Evolutionary conservation across 2,329 filamentous ascomycete species (phyloP), one percentile per base, ranked within the genome.

Genomic region (Rhinocladiella mackenziei): DNA sequence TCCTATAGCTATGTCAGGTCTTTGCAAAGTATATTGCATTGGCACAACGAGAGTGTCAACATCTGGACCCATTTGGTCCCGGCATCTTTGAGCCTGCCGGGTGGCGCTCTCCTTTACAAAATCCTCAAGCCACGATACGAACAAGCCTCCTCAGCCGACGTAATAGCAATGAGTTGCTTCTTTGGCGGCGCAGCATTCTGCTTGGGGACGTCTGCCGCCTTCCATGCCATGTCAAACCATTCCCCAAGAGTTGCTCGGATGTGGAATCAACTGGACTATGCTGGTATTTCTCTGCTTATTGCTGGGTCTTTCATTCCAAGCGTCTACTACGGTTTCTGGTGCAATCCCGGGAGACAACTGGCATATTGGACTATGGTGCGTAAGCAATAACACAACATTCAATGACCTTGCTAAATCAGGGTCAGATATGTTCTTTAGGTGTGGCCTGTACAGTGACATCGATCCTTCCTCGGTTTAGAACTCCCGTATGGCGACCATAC

Each of bases 261-360:
- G 72, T 89, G 89, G 8, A 97, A 97, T 63, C 87, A 94, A 64
- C 70, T 97, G 44, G 92, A 98, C 63, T 97, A 98, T 63, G 79
- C 91, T 4, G 92, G 92, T 5, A 98, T 98, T 56, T 86, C 97
- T 20, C 79, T 83, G 36, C 70, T 98, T 55, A 97, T 97, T 47
- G 86, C 91, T 55, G 92, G 92, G 5, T 91, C 84, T 62, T 95
- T 91, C 61, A 79, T 97, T 33, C 89, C 92, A 2, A 84, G 86
- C 37, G 66, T 98, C 47, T 92, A 87, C 65, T 95, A 94, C 64
- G 89, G 84, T 3, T 88, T 94, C 63, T 86, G 78, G 58, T 88
- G 83, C 59, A 70, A 81, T 51, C 78, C 80, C 2, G 58, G 63
- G 5, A 63, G 91, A 58, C 80, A 88, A 68, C 72, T 70, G 31